These are phyloP conservation scores for Fusarium sp. DNA, from an alignment of 2,329 filamentous ascomycete species.

Conservation along the genomic window DNA sequence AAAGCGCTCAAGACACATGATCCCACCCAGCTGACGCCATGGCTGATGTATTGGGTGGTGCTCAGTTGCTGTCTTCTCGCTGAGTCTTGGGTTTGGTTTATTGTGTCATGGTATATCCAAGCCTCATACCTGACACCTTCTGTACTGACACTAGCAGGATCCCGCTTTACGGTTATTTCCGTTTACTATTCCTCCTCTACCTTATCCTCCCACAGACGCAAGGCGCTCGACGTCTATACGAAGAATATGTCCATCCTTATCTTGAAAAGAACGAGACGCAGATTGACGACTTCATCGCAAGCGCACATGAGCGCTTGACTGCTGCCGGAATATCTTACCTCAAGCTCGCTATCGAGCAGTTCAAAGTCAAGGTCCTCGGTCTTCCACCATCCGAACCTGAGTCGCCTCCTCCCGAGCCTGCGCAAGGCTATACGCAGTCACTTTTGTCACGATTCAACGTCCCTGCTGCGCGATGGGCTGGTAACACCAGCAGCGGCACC, in stretches of 20 bases:
- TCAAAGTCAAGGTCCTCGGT: slow-evolving; percentile 82
- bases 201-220: slow-evolving; percentile 98
- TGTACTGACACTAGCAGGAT: slow-evolving; percentile 61
- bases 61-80: slow-evolving; percentile 81
- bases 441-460: slow-evolving; percentile 89
- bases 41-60: slow-evolving; percentile 99
- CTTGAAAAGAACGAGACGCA: slow-evolving; percentile 84
- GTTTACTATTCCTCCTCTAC: slow-evolving; percentile 87
- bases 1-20: slow-evolving; percentile 95
- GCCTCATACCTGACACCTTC: neutral
- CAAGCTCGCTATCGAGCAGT: slow-evolving; percentile 73
- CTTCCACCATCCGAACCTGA: slow-evolving; percentile 65
- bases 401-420: slow-evolving; percentile 52
- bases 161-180: slow-evolving; percentile 93
- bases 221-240: slow-evolving; percentile 86
- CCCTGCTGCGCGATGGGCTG: slow-evolving; percentile 71
- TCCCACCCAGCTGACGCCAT: slow-evolving; percentile 89
- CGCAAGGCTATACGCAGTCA: slow-evolving; percentile 76
- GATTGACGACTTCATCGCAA: slow-evolving; percentile 90
- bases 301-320: slow-evolving; percentile 80
- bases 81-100: slow-evolving; percentile 89
- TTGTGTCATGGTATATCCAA: slow-evolving; percentile 72
- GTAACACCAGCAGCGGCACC: slow-evolving; percentile 55
- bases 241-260: slow-evolving; percentile 86
- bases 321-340: slow-evolving; percentile 80